These are phyloP conservation scores for Gymnopilus junonius DNA, from an alignment of 768 basidiomycete genomes.

Conservation along the genomic window DNA sequence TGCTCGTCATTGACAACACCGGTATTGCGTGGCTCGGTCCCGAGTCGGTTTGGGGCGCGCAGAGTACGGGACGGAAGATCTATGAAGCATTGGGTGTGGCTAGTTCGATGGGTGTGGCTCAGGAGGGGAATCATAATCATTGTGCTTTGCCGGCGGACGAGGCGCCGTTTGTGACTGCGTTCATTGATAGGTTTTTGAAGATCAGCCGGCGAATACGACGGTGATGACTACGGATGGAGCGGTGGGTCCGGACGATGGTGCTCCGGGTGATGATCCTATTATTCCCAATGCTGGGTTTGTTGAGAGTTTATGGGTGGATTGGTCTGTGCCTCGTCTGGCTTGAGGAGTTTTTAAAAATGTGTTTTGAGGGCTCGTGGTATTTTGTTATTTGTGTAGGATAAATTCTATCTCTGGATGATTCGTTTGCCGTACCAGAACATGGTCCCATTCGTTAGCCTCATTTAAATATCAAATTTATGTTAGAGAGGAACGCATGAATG, in stretches of 20 bases:
- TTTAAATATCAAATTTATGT: no score
- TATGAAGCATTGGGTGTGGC: conserved; percentile 50
- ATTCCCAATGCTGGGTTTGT: conserved; percentile 37
- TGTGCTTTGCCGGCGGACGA: conserved; percentile 52
- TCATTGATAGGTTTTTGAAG: conserved; percentile 56
- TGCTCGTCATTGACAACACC: conserved; percentile 57
- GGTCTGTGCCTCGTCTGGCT: conserved; percentile 40
- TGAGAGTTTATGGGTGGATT: conserved; percentile 46
- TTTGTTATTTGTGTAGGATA: neutral
- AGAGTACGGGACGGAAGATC: conserved; percentile 49
- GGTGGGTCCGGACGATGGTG: conserved; percentile 1
- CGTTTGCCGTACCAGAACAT: no score
- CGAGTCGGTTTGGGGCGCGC: conserved; percentile 49
- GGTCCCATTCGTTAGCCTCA: no score
- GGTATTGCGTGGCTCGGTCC: conserved; percentile 57
- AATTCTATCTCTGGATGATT: no score
- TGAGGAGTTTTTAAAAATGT: no score
- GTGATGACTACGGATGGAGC: conserved; percentile 43
- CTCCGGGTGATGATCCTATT: neutral
- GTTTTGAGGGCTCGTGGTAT: neutral
- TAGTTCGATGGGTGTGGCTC: conserved; percentile 51
- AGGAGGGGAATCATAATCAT: conserved; percentile 53
- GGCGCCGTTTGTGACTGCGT: conserved; percentile 47
- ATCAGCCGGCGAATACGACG: conserved; percentile 47
- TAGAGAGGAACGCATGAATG: no score